These are phyloP conservation scores for Mucor mucedo DNA, from an alignment of 371 early-diverging fungal genomes.

Conservation along the genomic window DNA sequence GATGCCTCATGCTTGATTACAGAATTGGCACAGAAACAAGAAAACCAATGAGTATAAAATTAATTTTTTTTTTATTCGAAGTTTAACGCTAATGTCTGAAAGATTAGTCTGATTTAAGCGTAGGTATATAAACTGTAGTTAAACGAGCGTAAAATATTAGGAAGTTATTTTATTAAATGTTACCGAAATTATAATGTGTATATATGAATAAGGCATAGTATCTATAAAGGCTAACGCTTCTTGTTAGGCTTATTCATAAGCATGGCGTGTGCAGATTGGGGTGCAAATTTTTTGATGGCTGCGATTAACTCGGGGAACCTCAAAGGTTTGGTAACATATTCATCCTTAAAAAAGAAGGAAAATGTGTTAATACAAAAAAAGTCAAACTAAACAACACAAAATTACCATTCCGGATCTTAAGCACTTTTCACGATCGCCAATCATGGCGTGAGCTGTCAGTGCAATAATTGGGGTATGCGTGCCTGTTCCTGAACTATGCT, in stretches of 20 bases:
- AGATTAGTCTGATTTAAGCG: too few relatives aligned
- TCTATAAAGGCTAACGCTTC: not conserved
- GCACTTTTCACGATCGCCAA: constrained; percentile 80
- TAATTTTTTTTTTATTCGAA: too few relatives aligned
- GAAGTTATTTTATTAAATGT: not conserved
- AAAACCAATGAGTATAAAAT: too few relatives aligned
- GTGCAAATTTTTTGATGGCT: constrained; percentile 63
- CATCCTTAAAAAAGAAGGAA: constrained; percentile 47
- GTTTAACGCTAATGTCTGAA: too few relatives aligned
- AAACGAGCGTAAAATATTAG: too few relatives aligned
- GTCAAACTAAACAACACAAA: too few relatives aligned
- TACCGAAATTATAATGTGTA: not conserved
- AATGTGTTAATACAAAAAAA: not conserved
- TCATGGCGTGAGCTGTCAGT: constrained; percentile 84
- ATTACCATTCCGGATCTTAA: constrained; percentile 74
- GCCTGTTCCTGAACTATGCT: constrained; percentile 45
- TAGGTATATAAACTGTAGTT: too few relatives aligned
- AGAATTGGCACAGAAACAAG: too few relatives aligned
- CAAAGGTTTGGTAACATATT: constrained; percentile 77
- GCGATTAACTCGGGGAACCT: constrained; percentile 65
- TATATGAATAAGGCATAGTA: not conserved
- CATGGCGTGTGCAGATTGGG: constrained; percentile 27
- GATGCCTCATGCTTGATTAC: too few relatives aligned
- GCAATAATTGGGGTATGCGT: constrained; percentile 77
- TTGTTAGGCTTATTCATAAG: constrained; percentile 8